A percentile compares a stretch with the other conserved stretches of the same genome.
These are phyloP conservation scores for Astrothelium subdiscretum DNA, from an alignment of 495 filamentous ascomycete species.

Conservation along the genomic window DNA sequence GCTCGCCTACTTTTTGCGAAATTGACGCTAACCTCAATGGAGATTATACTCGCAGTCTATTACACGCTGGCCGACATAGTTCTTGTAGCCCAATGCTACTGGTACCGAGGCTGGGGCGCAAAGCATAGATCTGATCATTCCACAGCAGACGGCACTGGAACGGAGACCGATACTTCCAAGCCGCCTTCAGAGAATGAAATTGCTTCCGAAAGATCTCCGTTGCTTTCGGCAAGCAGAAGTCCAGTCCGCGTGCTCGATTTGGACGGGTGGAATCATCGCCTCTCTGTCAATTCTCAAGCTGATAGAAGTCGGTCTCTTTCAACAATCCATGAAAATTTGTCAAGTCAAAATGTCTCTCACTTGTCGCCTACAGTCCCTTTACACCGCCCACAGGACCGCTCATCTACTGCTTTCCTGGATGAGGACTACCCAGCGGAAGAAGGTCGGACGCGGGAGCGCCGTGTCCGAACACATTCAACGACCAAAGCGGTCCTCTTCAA, in stretches of 20 bases:
- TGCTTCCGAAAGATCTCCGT: neutral
- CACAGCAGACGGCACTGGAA: neutral
- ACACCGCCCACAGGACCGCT: slow-evolving; percentile 2
- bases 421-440: neutral
- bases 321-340: slow-evolving; percentile 35
- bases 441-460: neutral
- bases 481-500: slow-evolving; percentile 53
- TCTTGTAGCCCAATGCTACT: slow-evolving; percentile 79
- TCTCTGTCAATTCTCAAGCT: neutral
- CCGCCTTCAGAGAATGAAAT: neutral
- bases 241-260: neutral
- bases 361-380: slow-evolving; percentile 47
- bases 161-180: neutral
- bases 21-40: neutral
- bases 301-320: slow-evolving; percentile 14
- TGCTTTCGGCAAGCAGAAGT: neutral
- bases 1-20: neutral
- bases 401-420: neutral
- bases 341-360: slow-evolving; percentile 42
- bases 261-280: neutral
- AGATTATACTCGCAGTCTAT: slow-evolving; percentile 82
- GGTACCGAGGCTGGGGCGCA: slow-evolving; percentile 58
- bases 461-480: slow-evolving; percentile 5
- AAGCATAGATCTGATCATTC: neutral
- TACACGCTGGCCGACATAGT: slow-evolving; percentile 92